Percentiles rank a stretch among this genome's conserved stretches.
Conservation (phyloP, 257 asterid species). For the Echium plantagineum region DNA sequence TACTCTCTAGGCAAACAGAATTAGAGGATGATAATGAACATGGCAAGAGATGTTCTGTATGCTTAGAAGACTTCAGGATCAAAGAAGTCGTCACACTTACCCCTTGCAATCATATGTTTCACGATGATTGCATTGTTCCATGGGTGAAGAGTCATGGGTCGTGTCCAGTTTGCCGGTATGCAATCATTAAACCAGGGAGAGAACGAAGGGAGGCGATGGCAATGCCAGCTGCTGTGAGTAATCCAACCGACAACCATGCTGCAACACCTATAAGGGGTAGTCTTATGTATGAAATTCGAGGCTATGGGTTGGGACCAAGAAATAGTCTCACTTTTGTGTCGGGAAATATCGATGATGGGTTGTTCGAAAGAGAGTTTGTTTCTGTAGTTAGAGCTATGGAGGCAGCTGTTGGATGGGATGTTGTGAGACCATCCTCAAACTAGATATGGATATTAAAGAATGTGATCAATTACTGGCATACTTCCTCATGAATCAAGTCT, state of each 20-base stretch:
- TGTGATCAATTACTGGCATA: no score
- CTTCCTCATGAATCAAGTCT: no score
- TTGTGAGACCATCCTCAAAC: conserved; percentile 7
- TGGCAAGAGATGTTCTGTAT: conserved; percentile 60
- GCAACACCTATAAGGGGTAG: not conserved
- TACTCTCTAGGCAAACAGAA: conserved; percentile 7
- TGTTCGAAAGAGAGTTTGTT: conserved; percentile 8
- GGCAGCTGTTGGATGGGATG: conserved; percentile 15
- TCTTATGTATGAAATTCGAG: not conserved
- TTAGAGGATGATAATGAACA: conserved; percentile 15
- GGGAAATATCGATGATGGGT: conserved; percentile 1
- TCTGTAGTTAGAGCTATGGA: conserved; percentile 24
- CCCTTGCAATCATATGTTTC: conserved; percentile 88
- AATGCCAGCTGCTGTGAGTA: not conserved
- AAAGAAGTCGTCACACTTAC: conserved; percentile 51
- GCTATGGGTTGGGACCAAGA: not conserved
- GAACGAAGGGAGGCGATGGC: not conserved
- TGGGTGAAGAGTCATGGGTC: conserved; percentile 72
- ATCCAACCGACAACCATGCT: not conserved
- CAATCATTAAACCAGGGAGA: conserved; percentile 17
- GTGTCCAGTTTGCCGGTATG: conserved; percentile 73
- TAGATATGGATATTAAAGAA: no score
- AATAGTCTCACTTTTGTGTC: not conserved
- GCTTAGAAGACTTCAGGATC: conserved; percentile 75
- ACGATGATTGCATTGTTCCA: conserved; percentile 78